Evolutionary conservation across 306 rosid species (phyloP), one percentile per base, ranked within the genome.

Genomic region (Prosopis cineraria): DNA sequence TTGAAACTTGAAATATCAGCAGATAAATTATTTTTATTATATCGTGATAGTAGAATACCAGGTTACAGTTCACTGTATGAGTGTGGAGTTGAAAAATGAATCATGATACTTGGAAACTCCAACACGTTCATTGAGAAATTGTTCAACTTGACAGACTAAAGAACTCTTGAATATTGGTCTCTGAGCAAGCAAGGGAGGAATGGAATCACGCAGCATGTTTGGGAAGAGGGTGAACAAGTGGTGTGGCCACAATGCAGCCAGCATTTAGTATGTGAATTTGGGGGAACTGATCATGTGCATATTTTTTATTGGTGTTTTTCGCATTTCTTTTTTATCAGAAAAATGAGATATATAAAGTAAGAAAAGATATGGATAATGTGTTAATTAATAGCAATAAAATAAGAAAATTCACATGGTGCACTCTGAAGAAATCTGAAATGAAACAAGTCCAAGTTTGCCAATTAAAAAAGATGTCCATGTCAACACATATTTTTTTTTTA

Each of bases 161-260:
- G 13, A n/a, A 8, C 8, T 3, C 29, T 20, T 20, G 59, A 20
- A 8, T 6, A 20, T 2, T 52, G 29, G 59, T 12, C 5, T 52
- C 4, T 22, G 62, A 3, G 7, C 44, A 16, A 63, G 44, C 69
- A 63, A 20, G 1, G 69, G 8, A 11, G 6, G 43, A 19, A 8
- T 34, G 27, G 19, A 33, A 63, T n/a, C 44, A 63, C 69, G 22
- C 44, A 19, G 27, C 44, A 63, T 63, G 69, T 34, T 63, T 34
- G 27, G 14, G 12, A 63, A 36, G 25, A 19, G 39, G 40, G 43
- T 27, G 39, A 59, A 27, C 39, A 59, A 29, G 7, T 13, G 39
- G 71, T 68, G 82, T 76, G 85, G 70, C 20, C 82, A 81, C 8
- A 2, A 41, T 36, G 41, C 36, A 78, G 62, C 36, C 3, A 33